Base-by-base conservation (phyloP, 2,329 filamentous ascomycete species). In the Claviceps humidiphila region DNA sequence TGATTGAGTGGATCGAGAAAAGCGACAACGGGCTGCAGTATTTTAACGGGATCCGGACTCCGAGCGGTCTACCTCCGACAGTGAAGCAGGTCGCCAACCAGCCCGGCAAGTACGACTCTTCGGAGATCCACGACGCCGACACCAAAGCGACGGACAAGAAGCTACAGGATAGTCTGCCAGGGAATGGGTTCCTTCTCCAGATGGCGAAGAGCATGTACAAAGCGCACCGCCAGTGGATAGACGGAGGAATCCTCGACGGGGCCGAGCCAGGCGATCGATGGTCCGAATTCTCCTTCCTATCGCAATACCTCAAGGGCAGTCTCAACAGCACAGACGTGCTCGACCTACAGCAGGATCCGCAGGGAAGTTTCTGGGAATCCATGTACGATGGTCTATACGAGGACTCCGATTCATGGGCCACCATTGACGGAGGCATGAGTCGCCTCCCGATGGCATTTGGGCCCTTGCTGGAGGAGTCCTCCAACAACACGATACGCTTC, bases 281-380 rank as follows among this genome's bases (percentile, higher is more conserved):
- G 74, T 84, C 80, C 13, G 82, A 85, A 58, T 78, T 79, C 22
- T 77, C 72, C 1, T 86, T 81, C 57, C 66, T 84, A 51, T 73
- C 74, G 17, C 80, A 84, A 60, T 73, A 76, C 37, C 70, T 85
- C 9, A 73, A 74, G 14, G 71, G 71, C 14, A 70, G 66, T 41
- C 65, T 75, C 11, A 79, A 81, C 58, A 73, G 75, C 57, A 79
- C 75, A 1, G 77, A 84, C 56, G 52, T 59, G 6, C 52, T 63
- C 11, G 60, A 64, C 43, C 8, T 16, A 4, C 13, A 6, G 57
- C 58, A 30, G 71, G 72, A 20, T 63, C 71, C 2, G 66, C 65
- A 0, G 65, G 66, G 8, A 68, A 70, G 8, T 72, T 70, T 49
- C 47, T 81, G 80, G 64, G 69, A 73, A 7, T 69, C 68, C 57